phyloP scores from a whole-genome alignment of 192 early-diverging fungal genomes.

The Backusella morwellensis region DNA sequence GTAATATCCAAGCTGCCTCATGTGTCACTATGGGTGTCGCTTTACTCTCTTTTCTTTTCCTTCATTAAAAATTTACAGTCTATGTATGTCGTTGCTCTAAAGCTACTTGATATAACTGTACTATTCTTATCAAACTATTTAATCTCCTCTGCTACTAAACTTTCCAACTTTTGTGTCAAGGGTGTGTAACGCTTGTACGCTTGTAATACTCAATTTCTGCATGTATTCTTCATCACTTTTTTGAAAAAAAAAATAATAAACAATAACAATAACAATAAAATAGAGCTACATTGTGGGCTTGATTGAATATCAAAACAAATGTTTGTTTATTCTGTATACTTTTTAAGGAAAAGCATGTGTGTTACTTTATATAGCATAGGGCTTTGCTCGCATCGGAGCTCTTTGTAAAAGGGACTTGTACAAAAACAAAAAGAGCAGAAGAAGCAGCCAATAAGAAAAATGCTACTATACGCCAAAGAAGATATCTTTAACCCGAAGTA shows the following conservation, averaged over 20 bases:
- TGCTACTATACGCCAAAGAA: not conserved
- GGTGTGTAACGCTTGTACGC: not conserved
- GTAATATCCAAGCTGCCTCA: not conserved
- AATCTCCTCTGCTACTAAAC: not conserved
- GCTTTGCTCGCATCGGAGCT: not conserved
- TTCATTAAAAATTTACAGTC: not conserved
- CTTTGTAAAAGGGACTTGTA: not conserved
- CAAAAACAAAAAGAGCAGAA: not conserved
- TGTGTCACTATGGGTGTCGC: not conserved
- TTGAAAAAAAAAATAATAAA: not conserved
- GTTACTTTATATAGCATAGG: not conserved
- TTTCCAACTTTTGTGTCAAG: not conserved
- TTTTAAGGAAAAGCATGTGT: not conserved
- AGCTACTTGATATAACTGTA: not conserved
- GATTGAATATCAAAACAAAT: not conserved
- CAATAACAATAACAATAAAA: not conserved
- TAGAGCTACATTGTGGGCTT: not conserved
- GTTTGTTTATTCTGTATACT: not conserved
- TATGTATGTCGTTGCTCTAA: not conserved
- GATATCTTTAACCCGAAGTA: not conserved
- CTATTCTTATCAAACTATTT: conserved; percentile 1
- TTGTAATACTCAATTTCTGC: conserved; percentile 1
- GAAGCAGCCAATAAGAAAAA: not conserved
- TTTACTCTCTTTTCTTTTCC: not conserved
- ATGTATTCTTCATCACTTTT: not conserved